Conservation (phyloP, 2,329 filamentous ascomycete species). For the Alternaria conjuncta region DNA sequence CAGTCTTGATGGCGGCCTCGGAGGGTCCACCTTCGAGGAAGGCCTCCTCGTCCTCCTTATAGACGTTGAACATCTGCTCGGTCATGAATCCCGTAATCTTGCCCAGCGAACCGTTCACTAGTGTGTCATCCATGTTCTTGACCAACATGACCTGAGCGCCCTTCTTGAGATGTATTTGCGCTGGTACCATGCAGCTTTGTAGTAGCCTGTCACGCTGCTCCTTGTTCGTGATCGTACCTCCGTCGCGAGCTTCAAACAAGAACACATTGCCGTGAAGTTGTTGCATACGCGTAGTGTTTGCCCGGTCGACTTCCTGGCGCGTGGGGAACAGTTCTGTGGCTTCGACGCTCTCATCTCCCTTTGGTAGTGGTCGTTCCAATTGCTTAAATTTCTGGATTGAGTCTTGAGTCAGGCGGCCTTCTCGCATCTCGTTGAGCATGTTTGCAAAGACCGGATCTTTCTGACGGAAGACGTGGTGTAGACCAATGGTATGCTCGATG, state of each 20-base stretch:
- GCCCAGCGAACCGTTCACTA: conserved; percentile 94
- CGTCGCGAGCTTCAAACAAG: conserved; percentile 76
- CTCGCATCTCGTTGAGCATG: conserved; percentile 98
- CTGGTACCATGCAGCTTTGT: conserved; percentile 91
- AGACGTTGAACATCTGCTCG: conserved; percentile 66
- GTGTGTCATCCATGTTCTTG: conserved; percentile 93
- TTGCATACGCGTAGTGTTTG: conserved; percentile 77
- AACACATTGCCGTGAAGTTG: conserved; percentile 72
- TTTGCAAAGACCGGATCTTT: conserved; percentile 86
- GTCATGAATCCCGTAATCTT: conserved; percentile 84
- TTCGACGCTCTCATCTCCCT: conserved; percentile 76
- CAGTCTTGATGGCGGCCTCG: conserved; percentile 47
- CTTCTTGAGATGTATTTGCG: conserved; percentile 79
- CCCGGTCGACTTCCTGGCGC: conserved; percentile 83
- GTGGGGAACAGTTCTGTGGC: conserved; percentile 95
- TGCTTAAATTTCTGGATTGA: conserved; percentile 79
- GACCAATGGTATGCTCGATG: conserved; percentile 92
- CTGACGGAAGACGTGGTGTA: conserved; percentile 96
- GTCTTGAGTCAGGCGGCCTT: conserved; percentile 78
- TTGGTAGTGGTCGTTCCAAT: conserved; percentile 66
- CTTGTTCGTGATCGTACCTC: conserved; percentile 71
- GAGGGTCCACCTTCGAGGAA: conserved; percentile 59
- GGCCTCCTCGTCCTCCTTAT: conserved; percentile 63
- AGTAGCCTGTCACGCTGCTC: conserved; percentile 77
- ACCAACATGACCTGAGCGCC: conserved; percentile 99